Percentiles rank a stretch among this genome's conserved stretches.
Conservation (phyloP, 805 yeast genomes). For the Ogataea glucozyma region DNA sequence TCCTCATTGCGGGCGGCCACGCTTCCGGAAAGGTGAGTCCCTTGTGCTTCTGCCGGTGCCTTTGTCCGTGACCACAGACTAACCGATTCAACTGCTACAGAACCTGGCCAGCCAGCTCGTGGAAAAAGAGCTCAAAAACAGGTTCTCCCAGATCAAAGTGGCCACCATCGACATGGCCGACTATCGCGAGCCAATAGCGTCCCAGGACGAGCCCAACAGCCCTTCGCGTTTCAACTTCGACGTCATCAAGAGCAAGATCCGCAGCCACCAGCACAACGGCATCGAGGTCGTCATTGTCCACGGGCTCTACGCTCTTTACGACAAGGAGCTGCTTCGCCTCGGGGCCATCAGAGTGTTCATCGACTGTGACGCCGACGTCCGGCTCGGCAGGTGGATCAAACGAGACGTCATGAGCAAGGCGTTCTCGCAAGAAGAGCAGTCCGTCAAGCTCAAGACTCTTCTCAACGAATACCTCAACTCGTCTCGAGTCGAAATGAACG, state of each 20-base stretch:
- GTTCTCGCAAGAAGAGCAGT: conserved; percentile 11
- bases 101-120: conserved; percentile 27
- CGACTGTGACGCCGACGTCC: conserved; percentile 81
- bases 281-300: conserved; percentile 52
- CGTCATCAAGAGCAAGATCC: conserved; percentile 24
- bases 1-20: conserved; percentile 39
- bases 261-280: conserved; percentile 10
- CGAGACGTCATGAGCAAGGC: conserved; percentile 26
- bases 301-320: conserved; percentile 80
- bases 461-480: conserved; percentile 50
- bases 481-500: conserved; percentile 66
- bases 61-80: neutral
- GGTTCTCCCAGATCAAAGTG: conserved; percentile 23
- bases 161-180: conserved; percentile 29
- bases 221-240: conserved; percentile 47
- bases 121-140: conserved; percentile 23
- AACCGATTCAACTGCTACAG: conserved; percentile 16
- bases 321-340: conserved; percentile 51
- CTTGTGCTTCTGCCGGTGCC: neutral
- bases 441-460: conserved; percentile 35
- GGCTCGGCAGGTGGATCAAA: conserved; percentile 77
- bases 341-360: conserved; percentile 72
- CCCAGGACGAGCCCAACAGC: conserved; percentile 14
- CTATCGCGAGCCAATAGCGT: conserved; percentile 8
- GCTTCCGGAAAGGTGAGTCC: conserved; percentile 36